A percentile compares a stretch with the other conserved stretches of the same genome.
Evolutionary conservation across 352 stramenopile genomes (phyloP).

Genomic region (Blastocystis sp.): DNA sequence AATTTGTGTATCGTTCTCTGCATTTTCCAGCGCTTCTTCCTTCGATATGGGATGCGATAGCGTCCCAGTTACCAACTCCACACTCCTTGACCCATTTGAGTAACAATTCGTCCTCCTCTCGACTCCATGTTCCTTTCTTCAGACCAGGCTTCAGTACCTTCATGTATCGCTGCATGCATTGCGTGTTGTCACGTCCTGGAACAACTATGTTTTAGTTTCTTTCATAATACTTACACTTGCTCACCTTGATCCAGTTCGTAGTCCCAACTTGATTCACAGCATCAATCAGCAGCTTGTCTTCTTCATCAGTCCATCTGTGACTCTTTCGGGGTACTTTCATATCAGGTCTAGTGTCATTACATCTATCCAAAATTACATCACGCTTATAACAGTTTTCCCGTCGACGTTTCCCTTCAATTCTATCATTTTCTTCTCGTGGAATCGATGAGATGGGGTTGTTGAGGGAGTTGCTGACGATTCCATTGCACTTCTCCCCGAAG

Average conservation of each 20-base stretch:
- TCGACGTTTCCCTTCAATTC: not conserved
- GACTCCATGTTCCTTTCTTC: slow-evolving; percentile 16
- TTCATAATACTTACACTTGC: not conserved
- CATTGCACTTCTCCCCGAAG: not conserved
- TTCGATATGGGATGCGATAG: slow-evolving; percentile 68
- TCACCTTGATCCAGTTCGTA: not conserved
- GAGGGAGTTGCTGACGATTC: not conserved
- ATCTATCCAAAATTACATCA: not conserved
- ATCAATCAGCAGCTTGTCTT: not conserved
- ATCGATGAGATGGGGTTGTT: not conserved
- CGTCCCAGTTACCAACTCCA: slow-evolving; percentile 74
- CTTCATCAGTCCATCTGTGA: not conserved
- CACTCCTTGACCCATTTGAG: not conserved
- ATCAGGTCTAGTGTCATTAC: not conserved
- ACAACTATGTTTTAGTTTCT: not conserved
- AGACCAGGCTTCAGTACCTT: slow-evolving; percentile 15
- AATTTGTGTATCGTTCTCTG: slow-evolving; percentile 79
- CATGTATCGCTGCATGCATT: slow-evolving; percentile 39
- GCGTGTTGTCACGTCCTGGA: not conserved
- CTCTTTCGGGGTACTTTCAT: not conserved
- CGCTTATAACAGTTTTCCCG: not conserved
- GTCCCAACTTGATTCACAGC: not conserved
- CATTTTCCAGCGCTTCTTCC: slow-evolving; percentile 66
- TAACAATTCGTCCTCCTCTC: not conserved
- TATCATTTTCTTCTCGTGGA: not conserved